Evolutionary conservation across 345 rosid genomes (phyloP), one percentile per base, ranked within the genome.

Genomic region (Eucalyptus erythrocorys): DNA sequence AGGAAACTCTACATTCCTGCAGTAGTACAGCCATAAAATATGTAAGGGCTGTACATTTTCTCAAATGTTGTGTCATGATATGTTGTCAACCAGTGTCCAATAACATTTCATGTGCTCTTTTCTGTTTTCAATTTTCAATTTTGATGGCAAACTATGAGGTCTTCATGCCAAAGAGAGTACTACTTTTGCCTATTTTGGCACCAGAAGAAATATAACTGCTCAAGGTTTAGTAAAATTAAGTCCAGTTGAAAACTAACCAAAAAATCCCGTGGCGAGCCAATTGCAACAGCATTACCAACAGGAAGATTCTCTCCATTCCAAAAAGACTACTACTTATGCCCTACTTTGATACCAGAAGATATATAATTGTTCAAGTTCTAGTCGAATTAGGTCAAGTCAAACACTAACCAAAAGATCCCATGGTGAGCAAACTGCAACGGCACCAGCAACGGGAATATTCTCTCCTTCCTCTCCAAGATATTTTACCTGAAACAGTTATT

Each of bases 351-450:
- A 71, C 45, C 26, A 10, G 45, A 71, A 64, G 40, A 64, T 64
- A 64, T n/a, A 64, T n/a, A 64, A 34, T 21, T 27, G 50, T 34
- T 47, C 34, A 85, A 85, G 53, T 45, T 45, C 57, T 30, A 48
- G 24, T 48, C 50, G 2, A 45, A 51, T n/a, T 86, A n/a, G 16
- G 57, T 51, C 47, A 19, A 50, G 32, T 37, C 1, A 85, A 88
- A 90, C 27, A 91, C 97, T 93, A 91, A 97, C 99, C 99, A 97
- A 91, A 89, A 97, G 97, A 92, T 96, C 99, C 98, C 99, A 96
- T 24, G 99, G 99, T 89, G 94, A 93, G 93, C 98, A 94, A 90
- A 97, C 91, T 89, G 98, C 97, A 26, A 90, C 97, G 87, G 97
- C 99, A 43, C 98, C 99, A 57, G 96, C 95, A 88, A 96, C 27